Conservation (phyloP, 1,284 basidiomycete genomes). For the Entoloma clypeatum region DNA sequence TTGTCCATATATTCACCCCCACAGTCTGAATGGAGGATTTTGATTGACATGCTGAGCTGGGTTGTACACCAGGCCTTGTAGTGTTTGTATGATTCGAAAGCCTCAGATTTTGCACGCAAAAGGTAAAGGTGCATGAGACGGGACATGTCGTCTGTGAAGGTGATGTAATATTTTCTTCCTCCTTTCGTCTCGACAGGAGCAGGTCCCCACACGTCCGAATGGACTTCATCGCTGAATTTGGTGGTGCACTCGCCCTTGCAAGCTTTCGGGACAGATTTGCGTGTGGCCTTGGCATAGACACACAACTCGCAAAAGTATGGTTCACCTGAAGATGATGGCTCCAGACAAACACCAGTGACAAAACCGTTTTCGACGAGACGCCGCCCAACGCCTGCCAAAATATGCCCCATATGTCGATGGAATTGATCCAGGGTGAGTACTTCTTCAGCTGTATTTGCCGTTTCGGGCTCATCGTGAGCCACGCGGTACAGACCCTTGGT, state of each 20-base stretch:
- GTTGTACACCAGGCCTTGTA: slow-evolving; percentile 28
- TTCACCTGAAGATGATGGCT: background rate
- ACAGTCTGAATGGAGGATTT: too few relatives aligned
- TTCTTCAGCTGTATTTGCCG: too few relatives aligned
- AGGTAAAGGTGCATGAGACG: slow-evolving; percentile 24
- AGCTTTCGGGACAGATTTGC: slow-evolving; percentile 20
- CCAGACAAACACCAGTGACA: slow-evolving; percentile 23
- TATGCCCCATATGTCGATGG: slow-evolving; percentile 34
- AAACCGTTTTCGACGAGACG: slow-evolving; percentile 26
- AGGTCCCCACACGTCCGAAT: slow-evolving; percentile 38
- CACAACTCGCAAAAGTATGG: slow-evolving; percentile 29
- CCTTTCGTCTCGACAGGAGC: slow-evolving; percentile 25
- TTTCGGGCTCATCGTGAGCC: too few relatives aligned
- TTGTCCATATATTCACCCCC: slow-evolving; percentile 32
- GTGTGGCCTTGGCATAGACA: slow-evolving; percentile 24
- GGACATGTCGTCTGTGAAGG: slow-evolving; percentile 25
- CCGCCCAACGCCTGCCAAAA: slow-evolving; percentile 24
- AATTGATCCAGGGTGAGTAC: slow-evolving; percentile 28
- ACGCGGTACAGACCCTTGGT: too few relatives aligned
- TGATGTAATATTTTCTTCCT: slow-evolving; percentile 12
- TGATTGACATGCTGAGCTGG: slow-evolving; percentile 20
- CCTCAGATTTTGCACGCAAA: slow-evolving; percentile 25
- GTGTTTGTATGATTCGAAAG: slow-evolving; percentile 24
- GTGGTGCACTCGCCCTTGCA: slow-evolving; percentile 11
- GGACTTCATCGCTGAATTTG: slow-evolving; percentile 27